These are phyloP conservation scores for Aspergillus udagawae DNA, from an alignment of 2,329 filamentous ascomycete genomes.

Conservation along the genomic window DNA sequence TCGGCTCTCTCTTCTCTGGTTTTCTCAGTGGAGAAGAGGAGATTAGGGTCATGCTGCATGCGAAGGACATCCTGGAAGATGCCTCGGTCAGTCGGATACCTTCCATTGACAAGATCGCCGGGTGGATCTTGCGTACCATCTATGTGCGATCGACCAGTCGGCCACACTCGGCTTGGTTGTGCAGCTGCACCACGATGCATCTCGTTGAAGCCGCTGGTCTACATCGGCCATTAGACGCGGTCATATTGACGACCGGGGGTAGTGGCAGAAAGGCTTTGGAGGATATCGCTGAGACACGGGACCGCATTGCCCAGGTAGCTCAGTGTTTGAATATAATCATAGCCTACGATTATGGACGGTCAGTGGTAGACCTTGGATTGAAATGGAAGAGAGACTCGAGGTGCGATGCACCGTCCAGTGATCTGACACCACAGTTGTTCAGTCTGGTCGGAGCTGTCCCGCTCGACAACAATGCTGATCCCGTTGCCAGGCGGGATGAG, in stretches of 20 bases:
- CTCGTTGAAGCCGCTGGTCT: slow-evolving; percentile 47
- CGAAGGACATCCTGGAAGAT: slow-evolving; percentile 44
- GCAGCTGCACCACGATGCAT: slow-evolving; percentile 53
- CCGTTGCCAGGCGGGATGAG: neutral
- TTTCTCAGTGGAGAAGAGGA: slow-evolving; percentile 20
- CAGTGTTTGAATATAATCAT: slow-evolving; percentile 27
- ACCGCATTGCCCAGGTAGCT: slow-evolving; percentile 26
- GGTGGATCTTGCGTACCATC: slow-evolving; percentile 49
- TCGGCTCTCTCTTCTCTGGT: slow-evolving; percentile 31
- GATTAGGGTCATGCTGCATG: slow-evolving; percentile 26
- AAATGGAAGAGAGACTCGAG: slow-evolving; percentile 7
- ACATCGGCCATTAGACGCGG: slow-evolving; percentile 14
- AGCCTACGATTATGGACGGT: slow-evolving; percentile 33
- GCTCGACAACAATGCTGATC: neutral
- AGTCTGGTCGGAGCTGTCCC: neutral
- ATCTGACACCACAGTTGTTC: slow-evolving; percentile 17
- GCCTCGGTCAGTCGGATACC: slow-evolving; percentile 19
- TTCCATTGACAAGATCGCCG: slow-evolving; percentile 23
- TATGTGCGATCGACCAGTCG: slow-evolving; percentile 49
- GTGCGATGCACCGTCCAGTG: slow-evolving; percentile 8
- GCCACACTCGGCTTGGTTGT: slow-evolving; percentile 52
- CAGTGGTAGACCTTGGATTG: slow-evolving; percentile 21
- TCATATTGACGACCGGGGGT: slow-evolving; percentile 15
- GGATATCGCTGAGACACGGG: slow-evolving; percentile 4
- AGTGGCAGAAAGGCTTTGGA: slow-evolving; percentile 12